Percentiles rank a stretch among this genome's conserved stretches.
Evolutionary conservation across 306 rosid species (phyloP).

Genomic region (Psophocarpus tetragonolobus): DNA sequence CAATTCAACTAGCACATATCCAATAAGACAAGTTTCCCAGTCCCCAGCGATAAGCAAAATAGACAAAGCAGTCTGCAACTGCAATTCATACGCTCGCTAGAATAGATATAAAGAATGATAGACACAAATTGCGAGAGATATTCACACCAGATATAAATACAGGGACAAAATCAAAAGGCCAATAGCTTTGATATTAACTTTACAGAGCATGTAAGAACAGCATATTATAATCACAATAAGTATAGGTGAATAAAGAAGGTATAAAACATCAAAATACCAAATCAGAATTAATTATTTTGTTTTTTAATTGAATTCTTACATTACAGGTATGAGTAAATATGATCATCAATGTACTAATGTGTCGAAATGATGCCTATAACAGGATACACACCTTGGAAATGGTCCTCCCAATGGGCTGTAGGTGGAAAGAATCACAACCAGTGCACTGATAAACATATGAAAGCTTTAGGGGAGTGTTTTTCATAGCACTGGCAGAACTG

Average conservation of each 20-base stretch:
- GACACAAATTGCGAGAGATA: background rate
- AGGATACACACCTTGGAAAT: conserved; percentile 70
- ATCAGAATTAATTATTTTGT: background rate
- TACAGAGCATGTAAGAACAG: conserved; percentile 4
- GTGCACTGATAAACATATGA: conserved; percentile 96
- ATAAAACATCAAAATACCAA: background rate
- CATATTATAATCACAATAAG: background rate
- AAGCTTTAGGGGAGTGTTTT: conserved; percentile 92
- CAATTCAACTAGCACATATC: background rate
- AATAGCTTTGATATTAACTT: background rate
- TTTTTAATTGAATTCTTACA: background rate
- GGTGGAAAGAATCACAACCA: conserved; percentile 98
- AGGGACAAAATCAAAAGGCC: background rate
- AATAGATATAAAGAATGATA: background rate
- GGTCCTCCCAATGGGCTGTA: conserved; percentile 84
- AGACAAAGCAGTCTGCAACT: background rate
- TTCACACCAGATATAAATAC: background rate
- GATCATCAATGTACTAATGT: background rate
- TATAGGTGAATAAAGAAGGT: background rate
- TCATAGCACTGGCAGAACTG: conserved; percentile 97
- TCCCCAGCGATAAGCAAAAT: background rate
- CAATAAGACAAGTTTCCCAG: background rate
- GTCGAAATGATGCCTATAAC: conserved; percentile 8
- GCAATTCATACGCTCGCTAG: no score
- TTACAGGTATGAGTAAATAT: conserved; percentile 3